Evolutionary conservation across 345 rosid species (phyloP).

Genomic region (Aquilaria sinensis): DNA sequence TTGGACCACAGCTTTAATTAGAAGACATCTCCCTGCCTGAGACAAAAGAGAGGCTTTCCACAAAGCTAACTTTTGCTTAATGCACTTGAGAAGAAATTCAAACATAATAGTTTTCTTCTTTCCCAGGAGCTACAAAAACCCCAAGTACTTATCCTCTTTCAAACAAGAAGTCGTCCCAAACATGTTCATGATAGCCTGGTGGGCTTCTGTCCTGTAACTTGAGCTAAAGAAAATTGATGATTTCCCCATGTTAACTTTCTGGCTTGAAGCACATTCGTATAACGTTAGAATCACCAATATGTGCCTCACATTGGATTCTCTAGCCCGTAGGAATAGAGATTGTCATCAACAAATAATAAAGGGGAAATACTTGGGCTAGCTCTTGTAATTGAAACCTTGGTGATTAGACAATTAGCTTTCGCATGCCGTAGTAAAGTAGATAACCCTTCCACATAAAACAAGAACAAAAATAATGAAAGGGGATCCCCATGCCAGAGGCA

Average conservation of each 20-base stretch:
- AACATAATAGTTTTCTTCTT: background rate
- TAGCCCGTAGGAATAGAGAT: background rate
- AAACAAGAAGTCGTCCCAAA: background rate
- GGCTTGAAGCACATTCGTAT: background rate
- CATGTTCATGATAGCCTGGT: background rate
- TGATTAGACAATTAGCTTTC: background rate
- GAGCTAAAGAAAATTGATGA: background rate
- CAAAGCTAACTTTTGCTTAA: background rate
- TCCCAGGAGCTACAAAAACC: background rate
- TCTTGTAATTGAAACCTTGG: background rate
- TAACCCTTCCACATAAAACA: background rate
- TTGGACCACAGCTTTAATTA: background rate
- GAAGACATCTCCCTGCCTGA: background rate
- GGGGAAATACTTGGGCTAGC: background rate
- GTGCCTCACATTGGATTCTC: background rate
- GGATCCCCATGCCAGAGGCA: background rate
- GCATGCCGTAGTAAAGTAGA: background rate
- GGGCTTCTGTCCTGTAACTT: background rate
- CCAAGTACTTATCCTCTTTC: background rate
- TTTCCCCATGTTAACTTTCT: too few species aligned
- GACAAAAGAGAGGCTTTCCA: background rate
- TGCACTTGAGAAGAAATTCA: background rate
- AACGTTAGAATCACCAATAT: background rate
- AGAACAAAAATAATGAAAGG: background rate
- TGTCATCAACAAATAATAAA: background rate